Conservation (phyloP, 2,329 filamentous ascomycete genomes). For the Exophiala calicioides region DNA sequence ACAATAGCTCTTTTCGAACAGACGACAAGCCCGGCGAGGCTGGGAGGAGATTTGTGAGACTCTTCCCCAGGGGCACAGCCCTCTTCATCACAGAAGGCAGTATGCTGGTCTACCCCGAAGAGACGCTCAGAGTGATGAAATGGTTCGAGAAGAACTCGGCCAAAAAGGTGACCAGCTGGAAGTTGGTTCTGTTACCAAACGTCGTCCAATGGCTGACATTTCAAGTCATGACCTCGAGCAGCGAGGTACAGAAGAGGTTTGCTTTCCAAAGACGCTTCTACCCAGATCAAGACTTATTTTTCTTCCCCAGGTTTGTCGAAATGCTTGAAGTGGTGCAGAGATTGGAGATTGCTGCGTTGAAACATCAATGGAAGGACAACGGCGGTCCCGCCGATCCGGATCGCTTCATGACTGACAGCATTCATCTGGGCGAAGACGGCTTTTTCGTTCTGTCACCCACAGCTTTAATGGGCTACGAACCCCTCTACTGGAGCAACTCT, state of each 20-base stretch:
- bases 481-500: neutral
- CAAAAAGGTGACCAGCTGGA: slow-evolving; percentile 11
- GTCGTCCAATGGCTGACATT: slow-evolving; percentile 14
- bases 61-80: slow-evolving; percentile 23
- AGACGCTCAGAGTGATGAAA: slow-evolving; percentile 7
- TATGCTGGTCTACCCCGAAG: slow-evolving; percentile 10
- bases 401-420: neutral
- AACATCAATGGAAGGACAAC: neutral
- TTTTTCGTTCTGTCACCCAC: slow-evolving; percentile 9
- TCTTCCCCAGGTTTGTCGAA: slow-evolving; percentile 5
- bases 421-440: slow-evolving; percentile 1
- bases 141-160: slow-evolving; percentile 18
- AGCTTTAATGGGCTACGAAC: slow-evolving; percentile 1
- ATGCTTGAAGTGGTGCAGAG: slow-evolving; percentile 10
- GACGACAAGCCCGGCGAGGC: no score
- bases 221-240: neutral
- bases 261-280: no score
- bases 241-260: neutral
- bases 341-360: slow-evolving; percentile 3
- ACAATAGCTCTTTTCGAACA: slow-evolving; percentile 10
- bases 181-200: slow-evolving; percentile 17
- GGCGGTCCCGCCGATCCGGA: slow-evolving; percentile 2
- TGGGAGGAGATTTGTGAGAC: no score
- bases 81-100: slow-evolving; percentile 23
- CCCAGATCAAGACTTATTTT: no score